These are phyloP conservation scores for Penstemon eatonii DNA, from an alignment of 257 asterid genomes.

Conservation along the genomic window DNA sequence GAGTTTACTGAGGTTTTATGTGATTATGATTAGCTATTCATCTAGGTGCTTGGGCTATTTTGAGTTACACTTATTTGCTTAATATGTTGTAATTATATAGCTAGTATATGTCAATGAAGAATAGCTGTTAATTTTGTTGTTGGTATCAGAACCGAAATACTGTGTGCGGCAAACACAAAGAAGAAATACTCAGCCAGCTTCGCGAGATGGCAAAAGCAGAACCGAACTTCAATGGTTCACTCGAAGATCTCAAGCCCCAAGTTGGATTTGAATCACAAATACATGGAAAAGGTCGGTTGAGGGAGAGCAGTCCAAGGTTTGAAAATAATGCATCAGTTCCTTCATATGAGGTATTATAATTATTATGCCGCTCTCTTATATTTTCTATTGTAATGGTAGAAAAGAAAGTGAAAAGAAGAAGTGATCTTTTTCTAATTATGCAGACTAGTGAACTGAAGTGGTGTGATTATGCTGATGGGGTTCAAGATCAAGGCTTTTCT, in stretches of 20 bases:
- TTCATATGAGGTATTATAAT: constrained; percentile 49
- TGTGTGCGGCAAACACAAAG: constrained; percentile 77
- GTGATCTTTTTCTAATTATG: constrained; percentile 31
- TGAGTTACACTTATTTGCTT: constrained; percentile 11
- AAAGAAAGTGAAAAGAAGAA: not conserved
- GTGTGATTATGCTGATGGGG: constrained; percentile 38
- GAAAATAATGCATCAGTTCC: constrained; percentile 35
- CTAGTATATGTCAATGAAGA: not conserved
- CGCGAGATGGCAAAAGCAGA: constrained; percentile 48
- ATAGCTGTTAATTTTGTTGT: not conserved
- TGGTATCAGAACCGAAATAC: constrained; percentile 80
- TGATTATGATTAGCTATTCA: not conserved
- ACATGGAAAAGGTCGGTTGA: constrained; percentile 36
- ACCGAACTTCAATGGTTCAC: constrained; percentile 50
- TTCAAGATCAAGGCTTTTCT: constrained; percentile 49
- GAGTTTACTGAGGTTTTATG: not conserved
- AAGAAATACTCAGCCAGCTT: constrained; percentile 74
- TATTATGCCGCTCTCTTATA: not conserved
- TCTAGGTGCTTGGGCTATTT: not conserved
- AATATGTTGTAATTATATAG: not conserved
- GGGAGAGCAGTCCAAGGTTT: constrained; percentile 32
- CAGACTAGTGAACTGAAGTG: constrained; percentile 47
- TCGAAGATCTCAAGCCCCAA: constrained; percentile 43
- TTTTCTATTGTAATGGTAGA: not conserved
- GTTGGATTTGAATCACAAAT: constrained; percentile 35